These are phyloP conservation scores for Bipolaris zeicola DNA, from an alignment of 2,329 filamentous ascomycete species.

Conservation along the genomic window DNA sequence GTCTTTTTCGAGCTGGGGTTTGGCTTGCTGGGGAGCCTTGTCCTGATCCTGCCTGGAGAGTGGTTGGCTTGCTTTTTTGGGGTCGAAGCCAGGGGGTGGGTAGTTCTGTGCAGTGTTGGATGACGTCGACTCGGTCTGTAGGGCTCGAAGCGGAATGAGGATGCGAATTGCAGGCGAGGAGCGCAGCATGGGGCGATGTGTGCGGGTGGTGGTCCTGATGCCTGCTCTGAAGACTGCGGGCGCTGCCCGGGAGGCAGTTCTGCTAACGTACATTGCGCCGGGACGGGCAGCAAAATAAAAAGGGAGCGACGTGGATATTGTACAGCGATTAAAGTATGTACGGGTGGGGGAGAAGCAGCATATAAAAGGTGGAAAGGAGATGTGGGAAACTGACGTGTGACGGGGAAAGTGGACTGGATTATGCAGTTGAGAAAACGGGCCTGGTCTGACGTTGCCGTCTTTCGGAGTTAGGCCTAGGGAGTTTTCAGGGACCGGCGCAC, in stretches of 20 bases:
- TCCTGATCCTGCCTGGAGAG: constrained; percentile 63
- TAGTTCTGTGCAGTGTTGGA: constrained; percentile 58
- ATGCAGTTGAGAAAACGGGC: constrained; percentile 21
- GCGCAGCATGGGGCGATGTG: constrained; percentile 53
- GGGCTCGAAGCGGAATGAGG: constrained; percentile 58
- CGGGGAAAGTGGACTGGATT: constrained; percentile 14
- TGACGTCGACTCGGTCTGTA: constrained; percentile 63
- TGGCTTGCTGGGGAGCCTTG: constrained; percentile 32
- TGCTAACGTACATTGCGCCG: constrained; percentile 54
- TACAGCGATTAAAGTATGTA: constrained; percentile 12
- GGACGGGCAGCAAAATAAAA: constrained; percentile 20
- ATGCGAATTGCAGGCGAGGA: constrained; percentile 63
- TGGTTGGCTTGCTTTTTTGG: constrained; percentile 87
- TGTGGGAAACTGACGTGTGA: constrained; percentile 15
- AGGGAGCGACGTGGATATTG: constrained; percentile 20
- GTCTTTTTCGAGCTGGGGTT: constrained; percentile 33
- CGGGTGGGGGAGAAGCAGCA: constrained; percentile 9
- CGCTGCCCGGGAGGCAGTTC: constrained; percentile 52
- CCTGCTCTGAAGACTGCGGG: constrained; percentile 55
- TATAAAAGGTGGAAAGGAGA: constrained; percentile 12
- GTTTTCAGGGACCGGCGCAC: constrained; percentile 12
- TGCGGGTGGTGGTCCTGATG: constrained; percentile 50
- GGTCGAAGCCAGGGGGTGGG: constrained; percentile 88
- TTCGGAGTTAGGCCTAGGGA: constrained; percentile 9
- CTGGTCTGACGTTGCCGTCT: constrained; percentile 14